Base-by-base conservation (phyloP, 169 alveolate genomes). In the Plasmodium yoelii region DNA sequence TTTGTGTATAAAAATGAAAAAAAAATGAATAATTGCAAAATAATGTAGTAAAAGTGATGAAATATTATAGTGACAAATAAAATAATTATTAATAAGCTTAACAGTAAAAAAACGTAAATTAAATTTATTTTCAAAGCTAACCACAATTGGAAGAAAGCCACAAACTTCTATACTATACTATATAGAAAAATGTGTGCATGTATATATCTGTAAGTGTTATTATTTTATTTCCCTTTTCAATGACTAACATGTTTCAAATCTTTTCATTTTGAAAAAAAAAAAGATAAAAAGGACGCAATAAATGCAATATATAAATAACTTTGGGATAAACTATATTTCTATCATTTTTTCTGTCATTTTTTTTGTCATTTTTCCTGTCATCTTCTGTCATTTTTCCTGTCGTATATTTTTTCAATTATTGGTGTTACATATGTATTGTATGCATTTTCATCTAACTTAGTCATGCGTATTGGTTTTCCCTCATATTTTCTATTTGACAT, bases 401-500 rank as follows among this genome's bases (percentile, higher is more conserved):
- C 88, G 18, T 75, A 75, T 12, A 75, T n/a, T 24, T 63, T 69
- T 47, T 44, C 12, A 42, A 75, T 75, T 13, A 75, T 75, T 5
- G 88, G 88, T 22, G 44, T 75, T 24, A 57, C 68, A 44, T 46
- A 67, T 9, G 67, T 49, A 55, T 63, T 56, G 46, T 63, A 75
- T 1, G 75, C 49, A 67, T 53, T 19, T 49, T 75, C 68, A 61
- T 75, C 88, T 13, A 63, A 6, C 44, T 75, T 75, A 2, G 18
- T 28, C 88, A 93, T 84, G 15, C 91, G 87, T 22, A 93, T 92
- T n/a, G 67, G 60, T 47, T 93, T 56, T 12, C 91, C 91, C 42
- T 93, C 96, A 75, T 93, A 93, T 60, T 93, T 93, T 60, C 96
- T 63, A 67, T 73, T 86, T 1, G 91, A 86, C 96, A 93, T 93